phyloP scores from a whole-genome alignment of 2,329 filamentous ascomycete species.

The Pleurostoma richardsiae region DNA sequence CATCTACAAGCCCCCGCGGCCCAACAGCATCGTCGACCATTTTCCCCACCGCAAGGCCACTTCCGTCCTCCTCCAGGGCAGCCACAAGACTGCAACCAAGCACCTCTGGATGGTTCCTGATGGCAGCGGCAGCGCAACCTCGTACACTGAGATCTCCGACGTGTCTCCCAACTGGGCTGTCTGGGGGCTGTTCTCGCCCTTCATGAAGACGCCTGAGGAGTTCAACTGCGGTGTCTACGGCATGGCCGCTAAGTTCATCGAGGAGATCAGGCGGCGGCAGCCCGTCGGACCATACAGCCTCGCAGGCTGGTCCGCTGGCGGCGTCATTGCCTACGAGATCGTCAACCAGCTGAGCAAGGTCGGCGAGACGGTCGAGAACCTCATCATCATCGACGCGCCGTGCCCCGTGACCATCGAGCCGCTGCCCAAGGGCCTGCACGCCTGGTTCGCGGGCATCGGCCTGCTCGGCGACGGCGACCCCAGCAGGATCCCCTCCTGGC shows the following conservation, averaged over 20 bases:
- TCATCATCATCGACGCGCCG: slow-evolving; percentile 63
- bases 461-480: slow-evolving; percentile 60
- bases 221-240: slow-evolving; percentile 62
- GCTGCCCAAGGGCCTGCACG: slow-evolving; percentile 57
- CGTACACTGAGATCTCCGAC: slow-evolving; percentile 57
- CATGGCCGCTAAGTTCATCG: slow-evolving; percentile 59
- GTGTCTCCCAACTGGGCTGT: slow-evolving; percentile 40
- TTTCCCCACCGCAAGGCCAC: slow-evolving; percentile 46
- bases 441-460: slow-evolving; percentile 69
- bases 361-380: slow-evolving; percentile 51
- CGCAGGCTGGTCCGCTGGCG: slow-evolving; percentile 73
- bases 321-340: slow-evolving; percentile 66
- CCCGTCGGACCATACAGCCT: slow-evolving; percentile 63
- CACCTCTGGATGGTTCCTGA: slow-evolving; percentile 51
- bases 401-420: slow-evolving; percentile 65
- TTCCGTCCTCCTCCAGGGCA: slow-evolving; percentile 44
- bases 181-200: slow-evolving; percentile 62
- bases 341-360: slow-evolving; percentile 53
- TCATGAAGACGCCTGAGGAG: slow-evolving; percentile 63
- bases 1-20: slow-evolving; percentile 36
- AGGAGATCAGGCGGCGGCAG: slow-evolving; percentile 68
- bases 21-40: slow-evolving; percentile 30
- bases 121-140: slow-evolving; percentile 58
- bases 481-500: slow-evolving; percentile 64
- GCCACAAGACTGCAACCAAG: slow-evolving; percentile 37